Evolutionary conservation across 2,329 filamentous ascomycete genomes (phyloP), one percentile per base, ranked within the genome.

Genomic region (Stachybotrys chartarum): DNA sequence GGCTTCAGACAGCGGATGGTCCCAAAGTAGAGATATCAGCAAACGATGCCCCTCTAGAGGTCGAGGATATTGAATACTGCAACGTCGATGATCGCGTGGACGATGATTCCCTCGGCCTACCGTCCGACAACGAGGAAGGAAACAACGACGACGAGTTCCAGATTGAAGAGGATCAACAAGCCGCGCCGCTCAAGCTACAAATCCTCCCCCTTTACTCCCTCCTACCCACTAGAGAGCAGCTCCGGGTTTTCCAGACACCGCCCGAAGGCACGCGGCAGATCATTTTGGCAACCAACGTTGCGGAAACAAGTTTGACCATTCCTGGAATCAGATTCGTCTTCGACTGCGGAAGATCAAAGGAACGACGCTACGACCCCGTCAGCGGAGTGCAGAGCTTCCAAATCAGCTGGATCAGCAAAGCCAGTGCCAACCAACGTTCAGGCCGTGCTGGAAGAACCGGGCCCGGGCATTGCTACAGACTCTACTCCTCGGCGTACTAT

Each of bases 311-410:
- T 82, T 80, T 99, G 68, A 99, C 94, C 1, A 99, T 99, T 56
- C 93, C 94, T 0, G 92, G 91, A 1, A 92, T 96, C 58, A 85
- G 90, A 57, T 99, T 97, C 66, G 94, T 99, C 8, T 97, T 99
- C 59, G 93, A 97, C 70, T 92, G 90, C 61, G 94, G 94, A 39
- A 82, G 95, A 52, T 88, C 90, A 42, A 99, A 99, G 70, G 92
- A 97, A 70, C 87, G 93, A 59, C 88, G 87, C 56, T 97, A 94
- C 65, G 90, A 97, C 67, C 80, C 84, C n/a, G 75, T 83, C 11
- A 97, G 89, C 8, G 93, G 93, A 4, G 93, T 99, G 1, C 94
- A 99, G 69, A 96, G 88, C 66, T 99, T 96, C 68, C 89, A 96
- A 64, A 84, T 99, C 54, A 88, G 88, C 46, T 99, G 93, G 91